Evolutionary conservation across 2,329 filamentous ascomycete species (phyloP), one percentile per base, ranked within the genome.

Genomic region (Canariomyces notabilis): DNA sequence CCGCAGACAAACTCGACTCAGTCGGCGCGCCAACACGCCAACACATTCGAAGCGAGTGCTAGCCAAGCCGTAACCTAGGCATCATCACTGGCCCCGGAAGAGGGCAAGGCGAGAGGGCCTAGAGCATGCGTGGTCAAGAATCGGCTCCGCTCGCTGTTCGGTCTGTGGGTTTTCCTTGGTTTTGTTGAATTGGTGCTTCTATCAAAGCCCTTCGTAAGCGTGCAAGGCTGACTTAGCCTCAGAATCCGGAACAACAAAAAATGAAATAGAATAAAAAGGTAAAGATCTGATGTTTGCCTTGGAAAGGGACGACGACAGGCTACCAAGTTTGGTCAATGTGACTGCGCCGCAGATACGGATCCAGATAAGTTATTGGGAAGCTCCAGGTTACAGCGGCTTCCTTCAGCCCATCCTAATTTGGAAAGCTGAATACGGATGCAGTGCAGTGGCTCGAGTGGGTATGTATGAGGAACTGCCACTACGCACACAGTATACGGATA

Each of bases 1-100:
- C n/a, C n/a, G n/a, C n/a, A n/a, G n/a, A n/a, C n/a, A n/a, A n/a
- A n/a, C n/a, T n/a, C n/a, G n/a, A n/a, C n/a, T 16, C 46, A 29
- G 37, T 44, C 26, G 42, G 44, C 32, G 46, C 52, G 49, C n/a
- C 50, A 39, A 50, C 51, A 53, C 51, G 56, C 55, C 51, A 55
- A 49, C 47, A 44, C 50, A 46, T 33, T 54, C 47, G 50, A 31
- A 37, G 29, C 33, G 44, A 49, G 47, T 46, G 33, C 43, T 46
- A 31, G 32, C 44, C 35, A 2, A 43, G n/a, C 31, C 29, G 29
- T 22, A 35, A 46, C 43, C 46, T 18, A n/a, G 44, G 44, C 55
- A 57, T 57, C 31, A 48, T 57, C n/a, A n/a, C n/a, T n/a, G n/a
- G n/a, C n/a, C n/a, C n/a, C n/a, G 51, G 21, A 49, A 20, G 44